Conservation (phyloP, 345 rosid genomes). For the Melastoma malabathricum region DNA sequence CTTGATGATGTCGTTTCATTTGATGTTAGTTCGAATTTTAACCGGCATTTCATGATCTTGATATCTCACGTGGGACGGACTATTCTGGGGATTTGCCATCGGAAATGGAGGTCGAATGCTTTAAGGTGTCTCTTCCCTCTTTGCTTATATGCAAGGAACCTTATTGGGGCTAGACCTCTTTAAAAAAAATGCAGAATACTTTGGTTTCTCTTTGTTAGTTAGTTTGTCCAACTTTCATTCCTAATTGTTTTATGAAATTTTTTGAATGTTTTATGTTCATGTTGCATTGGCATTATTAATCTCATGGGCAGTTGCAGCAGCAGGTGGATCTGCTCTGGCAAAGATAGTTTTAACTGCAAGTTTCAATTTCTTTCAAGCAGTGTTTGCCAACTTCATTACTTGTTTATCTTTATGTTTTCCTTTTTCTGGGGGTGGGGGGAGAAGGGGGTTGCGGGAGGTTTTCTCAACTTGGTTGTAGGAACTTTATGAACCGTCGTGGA, state of each 20-base stretch:
- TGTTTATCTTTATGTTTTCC: background rate
- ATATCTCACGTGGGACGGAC: slow-evolving; percentile 4
- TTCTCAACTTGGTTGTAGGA: too few species aligned
- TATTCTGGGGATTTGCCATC: slow-evolving; percentile 53
- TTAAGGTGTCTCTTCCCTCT: slow-evolving; percentile 79
- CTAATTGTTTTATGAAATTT: background rate
- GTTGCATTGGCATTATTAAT: background rate
- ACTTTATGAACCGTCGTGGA: too few species aligned
- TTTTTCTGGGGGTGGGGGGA: background rate
- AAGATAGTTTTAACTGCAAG: slow-evolving; percentile 89
- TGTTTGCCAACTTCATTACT: background rate
- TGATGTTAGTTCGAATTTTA: too few species aligned
- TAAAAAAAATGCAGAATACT: slow-evolving; percentile 64
- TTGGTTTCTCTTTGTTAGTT: slow-evolving; percentile 57
- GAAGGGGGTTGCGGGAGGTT: too few species aligned
- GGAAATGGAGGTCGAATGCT: slow-evolving; percentile 81
- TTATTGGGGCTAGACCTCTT: slow-evolving; percentile 59
- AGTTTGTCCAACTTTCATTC: background rate
- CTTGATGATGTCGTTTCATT: too few species aligned
- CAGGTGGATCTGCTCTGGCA: slow-evolving; percentile 80
- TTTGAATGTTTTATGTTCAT: background rate
- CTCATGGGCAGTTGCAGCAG: slow-evolving; percentile 75
- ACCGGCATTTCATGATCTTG: too few species aligned
- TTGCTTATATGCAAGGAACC: slow-evolving; percentile 62
- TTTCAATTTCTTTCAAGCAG: background rate